Conservation (phyloP, 139 green algal genomes). For the Astrephomene gubernaculifera region DNA sequence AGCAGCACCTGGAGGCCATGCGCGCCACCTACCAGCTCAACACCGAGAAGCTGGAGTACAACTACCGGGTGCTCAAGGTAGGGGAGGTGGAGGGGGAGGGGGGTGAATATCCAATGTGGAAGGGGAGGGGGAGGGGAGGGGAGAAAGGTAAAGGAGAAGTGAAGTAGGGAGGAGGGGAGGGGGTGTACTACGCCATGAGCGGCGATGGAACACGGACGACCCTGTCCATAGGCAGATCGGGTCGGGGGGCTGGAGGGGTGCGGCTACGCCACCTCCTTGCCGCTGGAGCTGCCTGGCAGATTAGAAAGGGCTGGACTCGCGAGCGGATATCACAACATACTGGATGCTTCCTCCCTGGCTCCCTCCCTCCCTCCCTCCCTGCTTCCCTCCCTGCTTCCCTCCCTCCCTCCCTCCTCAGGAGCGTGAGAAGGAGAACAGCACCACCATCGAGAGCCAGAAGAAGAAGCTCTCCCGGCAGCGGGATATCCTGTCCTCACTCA, state of each 20-base stretch:
- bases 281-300: too few species aligned
- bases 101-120: too few species aligned
- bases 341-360: too few species aligned
- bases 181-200: too few species aligned
- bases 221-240: too few species aligned
- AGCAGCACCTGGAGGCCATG: slow-evolving; percentile 89
- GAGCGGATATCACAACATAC: too few species aligned
- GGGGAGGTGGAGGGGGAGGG: slow-evolving; percentile 54
- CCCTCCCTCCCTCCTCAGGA: slow-evolving; percentile 24
- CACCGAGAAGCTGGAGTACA: slow-evolving; percentile 94
- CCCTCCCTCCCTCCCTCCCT: background rate
- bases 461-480: slow-evolving; percentile 82
- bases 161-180: too few species aligned
- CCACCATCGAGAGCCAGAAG: slow-evolving; percentile 89
- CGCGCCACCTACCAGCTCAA: slow-evolving; percentile 90
- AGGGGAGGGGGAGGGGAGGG: slow-evolving; percentile 26
- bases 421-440: slow-evolving; percentile 52
- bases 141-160: background rate
- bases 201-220: too few species aligned
- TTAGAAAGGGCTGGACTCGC: too few species aligned
- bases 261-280: too few species aligned
- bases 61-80: slow-evolving; percentile 85
- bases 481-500: slow-evolving; percentile 80
- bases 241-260: too few species aligned
- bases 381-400: background rate